Base-by-base conservation (phyloP, 352 stramenopile species). In the Phytophthora europaea region DNA sequence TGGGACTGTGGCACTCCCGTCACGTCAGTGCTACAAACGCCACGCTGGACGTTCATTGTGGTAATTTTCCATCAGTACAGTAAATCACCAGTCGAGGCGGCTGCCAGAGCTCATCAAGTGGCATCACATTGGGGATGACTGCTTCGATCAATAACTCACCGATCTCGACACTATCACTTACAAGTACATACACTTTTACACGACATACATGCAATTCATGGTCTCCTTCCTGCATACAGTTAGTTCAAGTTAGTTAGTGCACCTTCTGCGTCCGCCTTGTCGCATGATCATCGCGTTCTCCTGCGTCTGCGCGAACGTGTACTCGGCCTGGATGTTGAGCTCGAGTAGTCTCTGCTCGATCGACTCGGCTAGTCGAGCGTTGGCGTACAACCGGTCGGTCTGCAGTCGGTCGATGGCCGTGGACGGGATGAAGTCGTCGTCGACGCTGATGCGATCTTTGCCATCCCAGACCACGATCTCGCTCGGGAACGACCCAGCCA, bases 401-500 rank as follows among this genome's bases (percentile, higher is more conserved):
- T 61, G 55, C 52, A 62, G 62, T 6, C 10, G 61, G 48, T 69
- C 40, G n/a, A 51, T 45, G 33, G 56, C 22, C 18, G 26, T 47
- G 6, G 58, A 9, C 40, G 67, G 67, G n/a, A 79, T 53, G 16
- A 78, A 78, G 38, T 78, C 72, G 6, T 80, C 68, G 13, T 78
- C 69, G 4, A 75, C 16, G 31, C 50, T 58, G 38, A 77, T 70
- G 1, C 48, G 60, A 26, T 67, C 54, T 12, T 13, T 31, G 23
- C 54, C 60, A 53, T 38, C 51, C 73, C 73, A 62, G 26, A 55
- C 20, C 36, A 51, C 47, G 45, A 80, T 70, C 2, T 65, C 53
- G 54, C 61, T 78, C 26, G 40, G 47, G 20, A 36, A 55, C 2
- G 64, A 62, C 1, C 53, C 52, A 20, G 22, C 20, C 10, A 58